Evolutionary conservation across 805 yeast species (phyloP), one percentile per base, ranked within the genome.

Genomic region (Starmerella roubikii): DNA sequence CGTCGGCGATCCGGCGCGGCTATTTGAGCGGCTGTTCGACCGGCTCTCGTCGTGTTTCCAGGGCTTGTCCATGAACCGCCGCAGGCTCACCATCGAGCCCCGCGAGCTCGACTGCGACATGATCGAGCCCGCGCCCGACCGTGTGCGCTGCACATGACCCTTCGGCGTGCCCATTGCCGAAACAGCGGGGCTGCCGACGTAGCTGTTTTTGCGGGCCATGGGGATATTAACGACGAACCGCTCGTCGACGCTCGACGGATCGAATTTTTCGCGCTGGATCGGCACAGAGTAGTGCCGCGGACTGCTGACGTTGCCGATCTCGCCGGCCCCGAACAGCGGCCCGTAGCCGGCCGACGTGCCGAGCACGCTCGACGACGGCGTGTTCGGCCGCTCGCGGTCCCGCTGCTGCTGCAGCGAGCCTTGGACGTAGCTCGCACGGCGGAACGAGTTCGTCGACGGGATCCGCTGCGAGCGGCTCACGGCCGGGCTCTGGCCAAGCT

Each of bases 191-290:
- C 16, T 26, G 24, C 38, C 30, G 40, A 37, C 23, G 37, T 36
- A 34, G 34, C 47, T 37, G 40, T 34, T 26, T 42, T 49, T 35
- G 45, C 58, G 31, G 52, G 76, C 73, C 38, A 80, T 71, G 44
- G 78, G 91, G 51, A 82, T 74, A 10, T 93, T 80, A 29, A 85
- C 78, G 35, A 85, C 74, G 54, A 85, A 84, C 31, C 94, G 67
- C 13, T 93, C 80, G 54, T 84, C 95, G n/a, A 85, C 55, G 31
- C 50, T 46, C 2, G 41, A 27, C 10, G 50, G 45, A 16, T 35
- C 38, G 35, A 41, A 37, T 23, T 41, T 38, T 19, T 43, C 49
- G 11, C 49, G 42, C 20, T 40, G 7, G n/a, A 44, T 35, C 26
- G 51, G 37, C 16, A 41, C 33, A 17, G 52, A 41, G 31, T 44